A percentile compares a stretch with the other conserved stretches of the same genome.
Evolutionary conservation across 441 rosid species (phyloP).

Genomic region (Euphorbia celastroides): DNA sequence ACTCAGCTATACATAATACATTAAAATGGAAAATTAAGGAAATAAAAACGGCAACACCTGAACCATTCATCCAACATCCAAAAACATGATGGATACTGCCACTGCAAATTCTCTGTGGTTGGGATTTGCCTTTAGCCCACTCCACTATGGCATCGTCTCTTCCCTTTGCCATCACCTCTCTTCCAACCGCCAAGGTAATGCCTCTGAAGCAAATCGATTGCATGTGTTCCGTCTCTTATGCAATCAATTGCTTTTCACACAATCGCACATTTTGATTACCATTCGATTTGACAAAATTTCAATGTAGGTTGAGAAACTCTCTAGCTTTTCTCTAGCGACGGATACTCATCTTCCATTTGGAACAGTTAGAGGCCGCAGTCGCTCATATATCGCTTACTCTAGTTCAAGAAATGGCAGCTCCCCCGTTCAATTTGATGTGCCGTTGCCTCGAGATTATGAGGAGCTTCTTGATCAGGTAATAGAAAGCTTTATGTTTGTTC

Average conservation of each 20-base stretch:
- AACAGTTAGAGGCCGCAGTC: neutral
- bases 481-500: neutral
- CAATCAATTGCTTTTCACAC: neutral
- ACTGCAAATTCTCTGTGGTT: neutral
- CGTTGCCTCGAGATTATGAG: constrained; percentile 58
- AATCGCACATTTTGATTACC: neutral
- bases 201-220: neutral
- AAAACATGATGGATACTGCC: neutral
- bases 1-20: no score
- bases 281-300: neutral
- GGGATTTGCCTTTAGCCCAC: constrained; percentile 5
- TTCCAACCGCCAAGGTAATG: neutral
- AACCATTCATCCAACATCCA: no score
- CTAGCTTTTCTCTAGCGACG: neutral
- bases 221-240: neutral
- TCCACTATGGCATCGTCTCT: neutral
- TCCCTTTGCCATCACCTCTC: neutral
- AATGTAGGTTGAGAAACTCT: neutral
- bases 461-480: constrained; percentile 70
- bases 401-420: constrained; percentile 34
- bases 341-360: neutral
- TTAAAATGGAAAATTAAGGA: no score
- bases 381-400: constrained; percentile 12
- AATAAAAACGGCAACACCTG: no score
- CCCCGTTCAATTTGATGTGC: constrained; percentile 36